These are phyloP conservation scores for Sanghuangporus weigelae DNA, from an alignment of 1,284 basidiomycete genomes.

Conservation along the genomic window DNA sequence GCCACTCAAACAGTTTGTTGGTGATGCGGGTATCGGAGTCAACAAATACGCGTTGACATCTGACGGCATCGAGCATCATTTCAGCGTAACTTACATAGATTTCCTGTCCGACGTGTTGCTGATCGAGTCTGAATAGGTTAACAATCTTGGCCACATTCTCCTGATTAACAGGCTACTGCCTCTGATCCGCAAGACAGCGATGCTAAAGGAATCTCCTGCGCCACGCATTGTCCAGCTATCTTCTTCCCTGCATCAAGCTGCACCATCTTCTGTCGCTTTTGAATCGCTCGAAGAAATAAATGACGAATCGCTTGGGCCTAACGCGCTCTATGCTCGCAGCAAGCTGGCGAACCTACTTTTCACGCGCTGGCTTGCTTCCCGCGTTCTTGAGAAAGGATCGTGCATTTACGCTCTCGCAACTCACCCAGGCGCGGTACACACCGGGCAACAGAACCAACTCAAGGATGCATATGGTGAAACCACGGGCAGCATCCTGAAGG, in stretches of 20 bases:
- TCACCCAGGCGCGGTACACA: constrained; percentile 39
- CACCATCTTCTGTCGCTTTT: constrained; percentile 32
- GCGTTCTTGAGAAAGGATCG: constrained; percentile 31
- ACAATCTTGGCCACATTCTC: constrained; percentile 39
- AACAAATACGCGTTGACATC: constrained; percentile 33
- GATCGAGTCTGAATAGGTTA: constrained; percentile 21
- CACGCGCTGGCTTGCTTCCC: constrained; percentile 34
- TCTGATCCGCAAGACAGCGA: constrained; percentile 35
- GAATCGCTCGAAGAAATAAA: constrained; percentile 36
- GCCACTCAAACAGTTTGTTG: constrained; percentile 29
- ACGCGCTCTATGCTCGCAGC: constrained; percentile 36
- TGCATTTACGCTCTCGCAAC: constrained; percentile 34
- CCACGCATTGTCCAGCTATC: constrained; percentile 40
- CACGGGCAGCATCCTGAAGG: constrained; percentile 31
- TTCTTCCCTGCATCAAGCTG: constrained; percentile 35
- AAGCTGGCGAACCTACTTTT: constrained; percentile 41
- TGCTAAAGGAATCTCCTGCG: constrained; percentile 22
- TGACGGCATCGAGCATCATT: constrained; percentile 38
- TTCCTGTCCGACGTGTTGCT: constrained; percentile 11
- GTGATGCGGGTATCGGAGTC: constrained; percentile 36
- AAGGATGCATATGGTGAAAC: constrained; percentile 34
- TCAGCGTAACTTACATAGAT: constrained; percentile 20
- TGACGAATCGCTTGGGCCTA: constrained; percentile 28
- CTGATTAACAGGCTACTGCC: constrained; percentile 41
- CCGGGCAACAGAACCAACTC: constrained; percentile 39